Base-by-base conservation (phyloP, 345 rosid species). In the Stellera chamaejasme region DNA sequence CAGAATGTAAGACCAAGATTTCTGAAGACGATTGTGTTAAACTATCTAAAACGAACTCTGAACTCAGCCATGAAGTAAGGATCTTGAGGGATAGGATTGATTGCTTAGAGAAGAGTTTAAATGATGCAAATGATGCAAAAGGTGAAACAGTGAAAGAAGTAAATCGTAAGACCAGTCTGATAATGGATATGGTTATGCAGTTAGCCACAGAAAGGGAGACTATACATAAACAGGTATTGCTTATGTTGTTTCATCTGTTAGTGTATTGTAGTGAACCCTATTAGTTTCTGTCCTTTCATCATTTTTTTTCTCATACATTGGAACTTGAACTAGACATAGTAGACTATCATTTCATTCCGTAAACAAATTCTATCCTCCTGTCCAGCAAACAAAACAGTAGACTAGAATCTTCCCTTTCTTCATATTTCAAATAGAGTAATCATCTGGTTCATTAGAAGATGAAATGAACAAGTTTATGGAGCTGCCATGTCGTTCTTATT, bases 191-290 rank as follows among this genome's bases (percentile, higher is more conserved):
- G 72, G 79, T 86, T 36, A 64, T 68, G 69, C 84, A 84, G 60
- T 75, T 93, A 65, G 77, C 93, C 19, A 64, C 56, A 15, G 89
- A 88, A 73, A 79, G 97, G 74, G 91, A 93, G 69, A 83, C 79
- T 39, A 78, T 93, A 51, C 82, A 84, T 61, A 82, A 82, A 58
- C 89, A 88, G 96, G 99, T 93, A 66, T 27, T 25, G 56, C 48
- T 52, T 48, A 15, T 43, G 14, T 43, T 50, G 23, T 54, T 48
- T 36, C 28, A n/a, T 25, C 59, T 56, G 41, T 50, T 45, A 15
- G 10, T 25, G n/a, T 27, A 15, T 19, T 19, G 23, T 19, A 19
- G 23, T 19, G 39, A 32, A 32, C 39, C 39, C 39, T 32, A 5
- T 32, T 32, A 32, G 39, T 32, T 32, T 32, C 39, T 32, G 39